phyloP scores from a whole-genome alignment of 805 yeast species.

The Sporopachydermia quercuum region DNA sequence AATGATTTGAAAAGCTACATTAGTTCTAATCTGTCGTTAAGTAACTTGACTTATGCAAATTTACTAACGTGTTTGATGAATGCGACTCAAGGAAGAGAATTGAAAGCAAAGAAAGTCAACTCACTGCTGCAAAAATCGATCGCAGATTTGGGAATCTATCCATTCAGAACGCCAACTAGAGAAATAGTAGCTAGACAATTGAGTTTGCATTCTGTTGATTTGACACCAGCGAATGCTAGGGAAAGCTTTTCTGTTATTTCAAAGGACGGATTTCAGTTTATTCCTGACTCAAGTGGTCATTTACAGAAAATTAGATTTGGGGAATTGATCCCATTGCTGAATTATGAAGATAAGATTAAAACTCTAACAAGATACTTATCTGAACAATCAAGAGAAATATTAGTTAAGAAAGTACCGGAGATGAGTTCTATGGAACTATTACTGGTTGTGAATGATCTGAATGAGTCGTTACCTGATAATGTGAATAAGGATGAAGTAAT shows the following conservation, averaged over 20 bases:
- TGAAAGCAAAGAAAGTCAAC: too few species aligned
- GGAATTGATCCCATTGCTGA: neutral
- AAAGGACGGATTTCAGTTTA: neutral
- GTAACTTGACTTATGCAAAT: neutral
- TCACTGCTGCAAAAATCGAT: neutral
- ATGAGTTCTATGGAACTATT: slow-evolving; percentile 1
- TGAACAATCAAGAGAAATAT: neutral
- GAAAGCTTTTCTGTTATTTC: neutral
- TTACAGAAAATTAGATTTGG: neutral
- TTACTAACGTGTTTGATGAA: neutral
- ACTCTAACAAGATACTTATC: neutral
- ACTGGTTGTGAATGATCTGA: neutral
- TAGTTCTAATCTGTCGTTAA: neutral
- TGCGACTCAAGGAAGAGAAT: too few species aligned
- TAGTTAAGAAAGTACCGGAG: neutral
- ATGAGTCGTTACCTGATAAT: neutral
- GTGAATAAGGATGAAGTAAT: neutral
- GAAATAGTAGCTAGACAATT: neutral
- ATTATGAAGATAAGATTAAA: neutral
- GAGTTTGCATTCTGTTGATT: neutral
- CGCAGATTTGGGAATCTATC: neutral
- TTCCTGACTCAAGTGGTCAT: neutral
- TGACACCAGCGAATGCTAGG: neutral
- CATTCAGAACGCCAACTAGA: neutral
- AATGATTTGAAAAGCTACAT: neutral